phyloP scores from a whole-genome alignment of 2,329 filamentous ascomycete species.

The Pseudonectria foliicola region DNA sequence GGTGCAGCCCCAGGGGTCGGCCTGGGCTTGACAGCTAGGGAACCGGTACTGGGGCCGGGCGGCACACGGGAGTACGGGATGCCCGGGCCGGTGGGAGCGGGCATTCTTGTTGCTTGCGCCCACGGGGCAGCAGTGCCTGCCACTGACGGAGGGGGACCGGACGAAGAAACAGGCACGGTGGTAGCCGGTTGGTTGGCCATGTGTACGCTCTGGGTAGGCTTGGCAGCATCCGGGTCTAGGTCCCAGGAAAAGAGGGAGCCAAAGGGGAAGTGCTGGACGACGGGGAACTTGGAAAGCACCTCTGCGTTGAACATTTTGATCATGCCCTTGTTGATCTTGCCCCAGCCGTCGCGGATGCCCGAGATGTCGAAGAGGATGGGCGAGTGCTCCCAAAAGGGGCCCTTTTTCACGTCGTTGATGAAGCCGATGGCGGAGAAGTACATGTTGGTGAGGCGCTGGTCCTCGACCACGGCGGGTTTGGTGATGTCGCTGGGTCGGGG shows the following conservation, averaged over 20 bases:
- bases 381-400: slow-evolving; percentile 95
- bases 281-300: slow-evolving; percentile 92
- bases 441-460: slow-evolving; percentile 63
- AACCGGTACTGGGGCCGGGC: slow-evolving; percentile 22
- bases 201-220: slow-evolving; percentile 46
- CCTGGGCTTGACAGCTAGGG: slow-evolving; percentile 13
- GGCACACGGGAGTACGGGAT: slow-evolving; percentile 33
- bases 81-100: slow-evolving; percentile 26
- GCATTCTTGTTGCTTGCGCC: slow-evolving; percentile 35
- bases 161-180: too few relatives aligned
- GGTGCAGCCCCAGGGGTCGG: slow-evolving; percentile 13
- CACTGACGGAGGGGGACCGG: slow-evolving; percentile 15
- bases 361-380: slow-evolving; percentile 93
- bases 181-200: slow-evolving; percentile 46
- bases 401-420: slow-evolving; percentile 94
- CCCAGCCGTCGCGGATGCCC: slow-evolving; percentile 88
- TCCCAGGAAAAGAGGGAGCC: slow-evolving; percentile 77
- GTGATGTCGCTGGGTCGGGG: slow-evolving; percentile 66
- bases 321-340: slow-evolving; percentile 99
- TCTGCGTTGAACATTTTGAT: slow-evolving; percentile 99
- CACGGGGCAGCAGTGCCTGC: slow-evolving; percentile 37
- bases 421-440: slow-evolving; percentile 96
- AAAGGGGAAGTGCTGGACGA: slow-evolving; percentile 93
- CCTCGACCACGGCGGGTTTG: slow-evolving; percentile 56
- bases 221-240: slow-evolving; percentile 51